Conservation (phyloP, 2,329 filamentous ascomycete species). For the Shiraia sp. region DNA sequence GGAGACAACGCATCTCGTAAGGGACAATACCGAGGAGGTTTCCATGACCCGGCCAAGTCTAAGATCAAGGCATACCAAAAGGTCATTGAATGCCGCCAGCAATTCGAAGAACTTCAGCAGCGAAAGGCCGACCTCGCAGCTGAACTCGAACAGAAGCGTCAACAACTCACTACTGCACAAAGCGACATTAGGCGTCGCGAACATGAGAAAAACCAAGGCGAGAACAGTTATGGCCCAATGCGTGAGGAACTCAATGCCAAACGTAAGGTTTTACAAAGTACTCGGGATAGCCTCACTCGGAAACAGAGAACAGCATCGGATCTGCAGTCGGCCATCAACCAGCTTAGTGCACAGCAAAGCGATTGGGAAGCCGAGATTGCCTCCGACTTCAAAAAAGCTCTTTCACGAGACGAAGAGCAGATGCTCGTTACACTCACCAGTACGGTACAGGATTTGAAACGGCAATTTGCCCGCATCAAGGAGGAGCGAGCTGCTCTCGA, state of each 20-base stretch:
- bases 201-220: conserved; percentile 75
- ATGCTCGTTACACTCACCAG: conserved; percentile 73
- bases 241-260: conserved; percentile 76
- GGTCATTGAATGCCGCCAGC: conserved; percentile 73
- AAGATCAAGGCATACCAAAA: conserved; percentile 82
- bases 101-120: conserved; percentile 69
- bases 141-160: conserved; percentile 78
- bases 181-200: conserved; percentile 82
- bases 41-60: conserved; percentile 82
- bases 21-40: conserved; percentile 93
- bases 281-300: conserved; percentile 72
- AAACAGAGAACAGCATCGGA: conserved; percentile 68
- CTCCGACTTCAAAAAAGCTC: conserved; percentile 88
- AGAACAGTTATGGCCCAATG: conserved; percentile 80
- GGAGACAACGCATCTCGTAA: conserved; percentile 95
- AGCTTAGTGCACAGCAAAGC: conserved; percentile 71
- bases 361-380: conserved; percentile 79
- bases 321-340: conserved; percentile 63
- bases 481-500: conserved; percentile 76
- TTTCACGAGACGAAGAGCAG: conserved; percentile 80
- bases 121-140: conserved; percentile 68
- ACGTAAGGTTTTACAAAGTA: conserved; percentile 72
- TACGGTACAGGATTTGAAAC: conserved; percentile 73
- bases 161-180: conserved; percentile 85
- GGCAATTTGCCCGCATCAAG: conserved; percentile 75